Percentiles rank a stretch among this genome's conserved stretches.
phyloP scores from a whole-genome alignment of 2,329 filamentous ascomycete genomes.

The Fusarium phyllophilum region DNA sequence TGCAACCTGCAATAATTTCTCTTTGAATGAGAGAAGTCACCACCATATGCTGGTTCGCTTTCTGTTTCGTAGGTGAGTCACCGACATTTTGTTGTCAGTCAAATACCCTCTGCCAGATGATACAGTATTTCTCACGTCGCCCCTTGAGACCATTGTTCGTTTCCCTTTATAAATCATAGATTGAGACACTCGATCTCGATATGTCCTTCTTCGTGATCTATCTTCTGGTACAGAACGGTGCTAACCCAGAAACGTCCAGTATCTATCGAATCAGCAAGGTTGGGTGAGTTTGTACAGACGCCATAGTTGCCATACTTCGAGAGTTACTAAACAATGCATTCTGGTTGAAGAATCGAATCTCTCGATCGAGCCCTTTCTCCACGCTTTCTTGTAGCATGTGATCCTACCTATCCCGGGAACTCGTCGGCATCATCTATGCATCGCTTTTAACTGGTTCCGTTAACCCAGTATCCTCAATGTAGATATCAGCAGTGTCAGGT shows the following conservation, averaged over 20 bases:
- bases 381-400: not conserved
- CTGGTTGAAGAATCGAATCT: not conserved
- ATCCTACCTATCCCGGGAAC: not conserved
- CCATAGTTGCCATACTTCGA: not conserved
- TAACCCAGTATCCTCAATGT: not conserved
- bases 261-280: not conserved
- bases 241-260: not conserved
- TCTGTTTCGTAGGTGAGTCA: not conserved
- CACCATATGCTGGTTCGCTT: conserved; percentile 1
- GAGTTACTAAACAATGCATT: not conserved
- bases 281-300: not conserved
- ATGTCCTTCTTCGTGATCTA: not conserved
- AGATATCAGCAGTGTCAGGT: not conserved
- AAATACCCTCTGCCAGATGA: not conserved
- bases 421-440: not conserved
- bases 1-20: not conserved
- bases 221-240: not conserved
- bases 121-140: not conserved
- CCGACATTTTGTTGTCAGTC: conserved; percentile 1
- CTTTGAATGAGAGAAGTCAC: not conserved
- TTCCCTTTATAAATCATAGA: not conserved
- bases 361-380: not conserved
- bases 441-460: not conserved
- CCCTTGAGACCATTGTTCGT: not conserved
- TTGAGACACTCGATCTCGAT: not conserved